Percentiles rank a stretch among this genome's conserved stretches.
These are phyloP conservation scores for Pseudozyma sp. DNA, from an alignment of 1,284 basidiomycete genomes.

Conservation along the genomic window DNA sequence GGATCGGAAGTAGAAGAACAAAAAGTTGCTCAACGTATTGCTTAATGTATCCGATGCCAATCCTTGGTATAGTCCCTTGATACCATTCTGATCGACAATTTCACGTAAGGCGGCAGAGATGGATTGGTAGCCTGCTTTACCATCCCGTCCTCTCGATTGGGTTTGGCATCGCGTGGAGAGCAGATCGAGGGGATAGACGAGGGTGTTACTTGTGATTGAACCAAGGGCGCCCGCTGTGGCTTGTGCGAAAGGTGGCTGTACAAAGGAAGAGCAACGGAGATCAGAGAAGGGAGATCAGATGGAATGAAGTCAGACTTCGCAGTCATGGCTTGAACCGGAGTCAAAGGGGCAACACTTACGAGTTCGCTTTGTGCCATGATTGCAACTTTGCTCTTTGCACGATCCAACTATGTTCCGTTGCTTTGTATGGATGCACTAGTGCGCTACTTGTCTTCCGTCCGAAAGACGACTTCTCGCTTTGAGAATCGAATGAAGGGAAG, in stretches of 20 bases:
- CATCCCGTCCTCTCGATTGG: constrained; percentile 43
- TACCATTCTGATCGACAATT: constrained; percentile 51
- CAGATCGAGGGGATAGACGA: constrained; percentile 72
- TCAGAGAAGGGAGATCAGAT: too few species aligned
- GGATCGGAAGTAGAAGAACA: constrained; percentile 63
- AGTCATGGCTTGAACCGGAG: too few species aligned
- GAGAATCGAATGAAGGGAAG: too few species aligned
- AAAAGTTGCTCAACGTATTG: constrained; percentile 69
- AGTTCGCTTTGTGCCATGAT: constrained; percentile 49
- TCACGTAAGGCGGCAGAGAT: constrained; percentile 47
- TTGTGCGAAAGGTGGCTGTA: constrained; percentile 70
- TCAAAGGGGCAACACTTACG: constrained; percentile 9
- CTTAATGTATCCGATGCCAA: constrained; percentile 70
- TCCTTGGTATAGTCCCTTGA: constrained; percentile 67
- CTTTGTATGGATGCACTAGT: too few species aligned
- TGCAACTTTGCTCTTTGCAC: not conserved
- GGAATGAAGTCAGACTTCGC: too few species aligned
- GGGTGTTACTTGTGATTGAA: constrained; percentile 70
- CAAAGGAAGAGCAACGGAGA: not conserved
- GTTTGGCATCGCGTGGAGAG: constrained; percentile 70
- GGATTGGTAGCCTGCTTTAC: constrained; percentile 39
- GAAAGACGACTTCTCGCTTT: too few species aligned
- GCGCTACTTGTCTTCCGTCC: too few species aligned
- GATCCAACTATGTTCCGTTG: too few species aligned
- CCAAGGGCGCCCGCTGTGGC: constrained; percentile 71